These are phyloP conservation scores for Termitomyces eurrhizus DNA, from an alignment of 768 basidiomycete genomes.

Conservation along the genomic window DNA sequence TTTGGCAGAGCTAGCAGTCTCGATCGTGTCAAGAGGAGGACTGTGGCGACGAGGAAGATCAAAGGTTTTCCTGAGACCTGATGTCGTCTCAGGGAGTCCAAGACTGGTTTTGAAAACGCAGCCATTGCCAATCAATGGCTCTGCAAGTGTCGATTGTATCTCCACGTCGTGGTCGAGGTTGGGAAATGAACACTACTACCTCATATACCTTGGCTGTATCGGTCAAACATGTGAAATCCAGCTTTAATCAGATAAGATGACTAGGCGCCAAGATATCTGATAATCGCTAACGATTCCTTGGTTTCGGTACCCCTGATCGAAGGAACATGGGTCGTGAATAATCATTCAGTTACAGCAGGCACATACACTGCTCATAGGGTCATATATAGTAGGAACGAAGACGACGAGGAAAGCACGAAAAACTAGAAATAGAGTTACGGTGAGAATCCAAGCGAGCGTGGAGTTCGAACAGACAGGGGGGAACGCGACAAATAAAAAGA, in stretches of 20 bases:
- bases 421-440: slow-evolving; percentile 26
- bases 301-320: too few species aligned
- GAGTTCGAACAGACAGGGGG: slow-evolving; percentile 21
- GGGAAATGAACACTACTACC: not conserved
- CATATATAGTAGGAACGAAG: slow-evolving; percentile 26
- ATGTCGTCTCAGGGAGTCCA: slow-evolving; percentile 7
- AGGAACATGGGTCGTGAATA: slow-evolving; percentile 2
- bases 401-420: slow-evolving; percentile 23
- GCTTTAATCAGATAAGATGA: slow-evolving; percentile 3
- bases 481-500: slow-evolving; percentile 21
- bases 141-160: not conserved
- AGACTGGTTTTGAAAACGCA: slow-evolving; percentile 15
- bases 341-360: slow-evolving; percentile 23
- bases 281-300: not conserved
- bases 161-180: not conserved
- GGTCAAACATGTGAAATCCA: slow-evolving; percentile 4
- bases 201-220: not conserved
- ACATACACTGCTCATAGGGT: slow-evolving; percentile 26
- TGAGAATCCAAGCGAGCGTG: slow-evolving; percentile 56
- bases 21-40: slow-evolving; percentile 48
- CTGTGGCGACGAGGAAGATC: slow-evolving; percentile 37
- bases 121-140: slow-evolving; percentile 9
- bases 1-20: slow-evolving; percentile 33
- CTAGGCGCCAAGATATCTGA: not conserved
- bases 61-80: slow-evolving; percentile 24